Conservation (phyloP, 352 stramenopile species). For the Phytophthora citricola region DNA sequence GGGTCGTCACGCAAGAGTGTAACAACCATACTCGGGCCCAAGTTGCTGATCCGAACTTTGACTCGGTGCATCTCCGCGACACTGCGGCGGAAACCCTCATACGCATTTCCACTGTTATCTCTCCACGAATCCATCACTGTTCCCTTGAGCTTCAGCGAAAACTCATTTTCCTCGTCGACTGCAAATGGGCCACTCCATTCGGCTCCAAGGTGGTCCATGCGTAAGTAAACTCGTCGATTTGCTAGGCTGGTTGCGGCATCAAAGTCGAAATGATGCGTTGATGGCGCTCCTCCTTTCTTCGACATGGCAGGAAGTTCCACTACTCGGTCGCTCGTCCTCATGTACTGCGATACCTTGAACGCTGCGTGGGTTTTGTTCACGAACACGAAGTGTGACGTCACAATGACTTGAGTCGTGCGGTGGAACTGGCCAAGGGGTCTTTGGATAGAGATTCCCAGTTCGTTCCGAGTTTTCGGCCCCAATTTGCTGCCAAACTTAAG, state of each 20-base stretch:
- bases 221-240: conserved; percentile 72
- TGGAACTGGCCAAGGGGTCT: conserved; percentile 88
- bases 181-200: conserved; percentile 87
- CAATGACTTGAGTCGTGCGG: conserved; percentile 85
- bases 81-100: conserved; percentile 56
- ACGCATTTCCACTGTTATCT: conserved; percentile 39
- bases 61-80: conserved; percentile 65
- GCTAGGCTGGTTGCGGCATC: conserved; percentile 54
- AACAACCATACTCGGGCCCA: conserved; percentile 84
- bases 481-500: conserved; percentile 81
- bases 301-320: conserved; percentile 62
- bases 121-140: conserved; percentile 61
- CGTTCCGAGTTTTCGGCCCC: conserved; percentile 69
- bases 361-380: conserved; percentile 82
- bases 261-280: conserved; percentile 76
- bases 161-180: conserved; percentile 88
- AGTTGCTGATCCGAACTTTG: conserved; percentile 77
- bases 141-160: conserved; percentile 78
- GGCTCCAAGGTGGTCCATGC: conserved; percentile 75
- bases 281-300: conserved; percentile 42
- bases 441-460: conserved; percentile 89
- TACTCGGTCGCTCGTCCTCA: conserved; percentile 63
- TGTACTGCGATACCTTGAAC: conserved; percentile 83
- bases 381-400: conserved; percentile 88
- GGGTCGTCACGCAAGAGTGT: conserved; percentile 80